Evolutionary conservation across 768 basidiomycete species (phyloP).

Genomic region (Hygrocybe coccinea): DNA sequence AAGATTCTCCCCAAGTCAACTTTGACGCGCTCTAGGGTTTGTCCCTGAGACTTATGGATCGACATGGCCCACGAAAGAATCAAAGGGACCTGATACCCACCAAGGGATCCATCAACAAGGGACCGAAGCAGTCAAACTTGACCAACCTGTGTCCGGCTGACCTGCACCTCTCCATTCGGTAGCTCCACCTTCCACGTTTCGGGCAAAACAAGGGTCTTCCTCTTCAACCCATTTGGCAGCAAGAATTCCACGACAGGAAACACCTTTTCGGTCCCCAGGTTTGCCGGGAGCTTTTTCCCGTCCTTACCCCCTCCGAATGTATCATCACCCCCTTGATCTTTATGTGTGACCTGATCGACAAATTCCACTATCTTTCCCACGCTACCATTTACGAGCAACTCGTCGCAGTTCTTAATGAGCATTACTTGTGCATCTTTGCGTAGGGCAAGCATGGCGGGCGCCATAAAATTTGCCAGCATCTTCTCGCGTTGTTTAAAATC

Average conservation of each 20-base stretch:
- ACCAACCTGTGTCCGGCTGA: slow-evolving; percentile 71
- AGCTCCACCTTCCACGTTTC: slow-evolving; percentile 85
- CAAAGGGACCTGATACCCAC: slow-evolving; percentile 60
- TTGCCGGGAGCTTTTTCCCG: slow-evolving; percentile 27
- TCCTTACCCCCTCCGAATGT: slow-evolving; percentile 27
- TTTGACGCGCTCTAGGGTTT: slow-evolving; percentile 90
- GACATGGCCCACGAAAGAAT: slow-evolving; percentile 97
- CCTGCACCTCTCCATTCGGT: slow-evolving; percentile 81
- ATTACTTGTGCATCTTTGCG: slow-evolving; percentile 86
- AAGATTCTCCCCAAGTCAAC: slow-evolving; percentile 92
- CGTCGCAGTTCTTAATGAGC: slow-evolving; percentile 93
- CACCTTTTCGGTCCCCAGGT: slow-evolving; percentile 8
- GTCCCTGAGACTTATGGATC: slow-evolving; percentile 97
- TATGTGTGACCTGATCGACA: slow-evolving; percentile 46
- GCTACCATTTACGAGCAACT: slow-evolving; percentile 88
- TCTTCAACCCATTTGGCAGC: slow-evolving; percentile 50
- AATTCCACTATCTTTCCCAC: slow-evolving; percentile 85
- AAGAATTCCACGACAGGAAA: slow-evolving; percentile 79
- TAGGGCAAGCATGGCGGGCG: slow-evolving; percentile 61
- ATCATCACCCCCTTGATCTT: slow-evolving; percentile 37
- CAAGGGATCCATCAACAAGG: neutral
- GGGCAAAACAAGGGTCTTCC: slow-evolving; percentile 55
- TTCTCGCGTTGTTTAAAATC: slow-evolving; percentile 62
- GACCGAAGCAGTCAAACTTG: neutral
- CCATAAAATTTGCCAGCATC: slow-evolving; percentile 89